Base-by-base conservation (phyloP, 176 grass and related monocot species). In the Raddia guianensis region DNA sequence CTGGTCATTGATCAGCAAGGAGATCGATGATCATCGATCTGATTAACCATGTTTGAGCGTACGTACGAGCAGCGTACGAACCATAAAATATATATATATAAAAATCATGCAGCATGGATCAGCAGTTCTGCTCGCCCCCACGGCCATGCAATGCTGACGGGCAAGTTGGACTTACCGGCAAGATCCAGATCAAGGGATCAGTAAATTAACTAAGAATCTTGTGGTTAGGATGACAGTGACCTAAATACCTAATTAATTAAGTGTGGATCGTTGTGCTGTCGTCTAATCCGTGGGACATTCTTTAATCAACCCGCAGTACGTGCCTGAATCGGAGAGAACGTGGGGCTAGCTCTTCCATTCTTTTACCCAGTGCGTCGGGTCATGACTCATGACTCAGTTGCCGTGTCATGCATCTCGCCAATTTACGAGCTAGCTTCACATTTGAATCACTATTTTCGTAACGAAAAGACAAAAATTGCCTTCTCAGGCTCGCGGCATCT, bases 1-100 rank as follows among this genome's bases (percentile, higher is more conserved):
- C 9, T 43, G 69, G 70, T 86, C 84, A 37, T 33, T 53, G 77
- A 86, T 42, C 61, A 21, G 7, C 68, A 82, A 40, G 37, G 37
- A 5, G 37, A 5, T 40, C 4, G 44, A 72, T 54, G 5, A 56
- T 35, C 49, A 7, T 27, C 27, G 27, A 27, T 1, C 57, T 44
- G 14, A 14, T 65, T 65, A 64, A 55, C 2, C 2, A 47, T 12
- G 42, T 12, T 46, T n/a, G 42, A 6, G 14, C 7, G 40, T 40
- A 8, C 15, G 19, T 27, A 27, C 27, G 27, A 27, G 27, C 1
- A 5, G 14, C 5, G 40, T 40, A 8, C 15, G 19, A 58, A 59
- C 33, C 14, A 3, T 56, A 18, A 37, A 3, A 37, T 18, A 78
- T 27, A 27, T 27, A 27, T 27, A 27, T 27, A 27, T 27, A 27